Evolutionary conservation across 148 eudicot species (phyloP).

Genomic region (Diospyros kaki): DNA sequence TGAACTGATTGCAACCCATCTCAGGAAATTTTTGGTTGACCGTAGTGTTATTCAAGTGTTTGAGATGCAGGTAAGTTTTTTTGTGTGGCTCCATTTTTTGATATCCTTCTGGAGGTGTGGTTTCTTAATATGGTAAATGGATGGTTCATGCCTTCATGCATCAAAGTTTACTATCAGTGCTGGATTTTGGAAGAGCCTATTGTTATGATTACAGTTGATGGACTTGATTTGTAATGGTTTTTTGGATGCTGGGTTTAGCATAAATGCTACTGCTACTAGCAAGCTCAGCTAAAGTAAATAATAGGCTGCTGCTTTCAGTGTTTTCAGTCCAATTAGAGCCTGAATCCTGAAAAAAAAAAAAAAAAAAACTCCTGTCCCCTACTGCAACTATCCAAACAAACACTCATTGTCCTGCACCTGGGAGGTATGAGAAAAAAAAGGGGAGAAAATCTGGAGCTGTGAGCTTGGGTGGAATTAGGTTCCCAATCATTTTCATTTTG

Average conservation of each 20-base stretch:
- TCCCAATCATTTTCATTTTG: background rate
- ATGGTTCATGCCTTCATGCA: background rate
- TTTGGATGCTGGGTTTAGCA: too few relatives aligned
- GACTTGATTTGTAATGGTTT: background rate
- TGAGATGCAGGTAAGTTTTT: conserved; percentile 41
- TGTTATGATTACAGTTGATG: conserved; percentile 1
- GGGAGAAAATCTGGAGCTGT: too few relatives aligned
- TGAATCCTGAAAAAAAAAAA: too few relatives aligned
- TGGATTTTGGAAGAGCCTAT: background rate
- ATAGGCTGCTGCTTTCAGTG: too few relatives aligned
- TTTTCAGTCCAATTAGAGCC: too few relatives aligned
- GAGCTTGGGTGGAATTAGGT: background rate
- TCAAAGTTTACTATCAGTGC: background rate
- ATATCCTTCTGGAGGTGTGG: background rate
- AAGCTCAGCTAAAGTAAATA: too few relatives aligned
- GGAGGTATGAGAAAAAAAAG: too few relatives aligned
- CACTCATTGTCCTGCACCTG: too few relatives aligned
- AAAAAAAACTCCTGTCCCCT: too few relatives aligned
- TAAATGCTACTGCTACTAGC: too few relatives aligned
- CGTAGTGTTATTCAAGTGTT: conserved; percentile 41
- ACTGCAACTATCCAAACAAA: too few relatives aligned
- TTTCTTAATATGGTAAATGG: conserved; percentile 2
- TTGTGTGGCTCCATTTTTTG: background rate
- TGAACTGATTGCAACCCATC: conserved; percentile 48
- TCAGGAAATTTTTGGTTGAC: conserved; percentile 53